Conservation (phyloP, 202 grass and related monocot genomes). For the Dendrocalamus latiflorus region DNA sequence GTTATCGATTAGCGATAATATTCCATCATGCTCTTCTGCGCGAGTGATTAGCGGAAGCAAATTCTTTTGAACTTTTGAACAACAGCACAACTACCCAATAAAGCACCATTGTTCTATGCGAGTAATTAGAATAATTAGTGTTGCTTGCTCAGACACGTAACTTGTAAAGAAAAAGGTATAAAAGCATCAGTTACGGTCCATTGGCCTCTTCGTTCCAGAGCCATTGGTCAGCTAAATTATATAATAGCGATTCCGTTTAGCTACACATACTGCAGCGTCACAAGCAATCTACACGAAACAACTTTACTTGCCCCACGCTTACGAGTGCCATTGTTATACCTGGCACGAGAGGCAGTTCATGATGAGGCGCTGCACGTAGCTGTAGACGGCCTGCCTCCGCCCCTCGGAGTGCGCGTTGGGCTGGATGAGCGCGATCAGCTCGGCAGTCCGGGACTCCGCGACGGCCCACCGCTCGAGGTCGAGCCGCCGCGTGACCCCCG, state of each 20-base stretch:
- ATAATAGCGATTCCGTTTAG: not conserved
- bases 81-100: not conserved
- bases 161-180: not conserved
- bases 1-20: not conserved
- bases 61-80: not conserved
- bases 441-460: constrained; percentile 56
- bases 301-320: not conserved
- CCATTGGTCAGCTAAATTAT: not conserved
- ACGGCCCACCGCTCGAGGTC: constrained; percentile 59
- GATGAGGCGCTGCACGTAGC: constrained; percentile 68
- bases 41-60: not conserved
- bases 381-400: constrained; percentile 55
- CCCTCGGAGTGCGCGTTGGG: constrained; percentile 68
- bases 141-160: not conserved
- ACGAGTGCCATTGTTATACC: constrained; percentile 27
- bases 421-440: constrained; percentile 75
- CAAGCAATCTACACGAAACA: not conserved
- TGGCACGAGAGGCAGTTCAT: constrained; percentile 61
- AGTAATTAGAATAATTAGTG: not conserved
- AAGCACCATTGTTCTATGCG: not conserved
- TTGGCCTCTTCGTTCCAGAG: not conserved
- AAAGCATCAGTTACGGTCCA: not conserved
- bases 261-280: not conserved
- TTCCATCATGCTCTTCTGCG: not conserved
- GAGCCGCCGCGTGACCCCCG: constrained; percentile 44